Evolutionary conservation across 805 yeast genomes (phyloP).

Genomic region (Lipomyces sp.): DNA sequence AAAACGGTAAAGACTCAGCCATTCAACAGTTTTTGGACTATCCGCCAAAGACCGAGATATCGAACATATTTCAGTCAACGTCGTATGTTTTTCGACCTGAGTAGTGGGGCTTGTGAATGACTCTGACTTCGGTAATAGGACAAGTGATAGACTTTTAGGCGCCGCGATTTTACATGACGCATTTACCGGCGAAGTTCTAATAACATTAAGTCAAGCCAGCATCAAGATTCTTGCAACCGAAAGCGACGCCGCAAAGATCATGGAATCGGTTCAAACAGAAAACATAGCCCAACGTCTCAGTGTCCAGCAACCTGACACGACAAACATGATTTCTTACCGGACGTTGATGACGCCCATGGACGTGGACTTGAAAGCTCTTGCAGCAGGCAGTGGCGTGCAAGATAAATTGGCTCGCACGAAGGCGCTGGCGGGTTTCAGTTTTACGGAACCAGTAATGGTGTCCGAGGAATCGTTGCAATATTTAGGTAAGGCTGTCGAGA

Average conservation of each 20-base stretch:
- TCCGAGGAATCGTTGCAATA: constrained; percentile 31
- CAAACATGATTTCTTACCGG: constrained; percentile 5
- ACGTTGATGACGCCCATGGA: constrained; percentile 20
- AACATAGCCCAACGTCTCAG: too few relatives aligned
- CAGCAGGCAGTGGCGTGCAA: constrained; percentile 1
- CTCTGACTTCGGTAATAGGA: too few relatives aligned
- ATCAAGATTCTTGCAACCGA: not conserved
- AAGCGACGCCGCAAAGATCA: not conserved
- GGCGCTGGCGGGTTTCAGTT: constrained; percentile 14
- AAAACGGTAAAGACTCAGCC: constrained; percentile 4
- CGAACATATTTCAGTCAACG: not conserved
- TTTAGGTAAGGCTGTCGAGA: constrained; percentile 30
- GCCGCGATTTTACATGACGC: constrained; percentile 9
- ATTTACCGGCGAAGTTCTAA: constrained; percentile 11
- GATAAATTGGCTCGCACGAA: constrained; percentile 3
- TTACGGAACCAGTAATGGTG: constrained; percentile 30
- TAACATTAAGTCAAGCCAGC: not conserved
- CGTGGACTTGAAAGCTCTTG: constrained; percentile 4
- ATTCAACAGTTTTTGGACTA: constrained; percentile 1
- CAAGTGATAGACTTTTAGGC: constrained; percentile 2
- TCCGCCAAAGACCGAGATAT: constrained; percentile 2
- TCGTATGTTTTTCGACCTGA: too few relatives aligned
- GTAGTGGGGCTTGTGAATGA: too few relatives aligned
- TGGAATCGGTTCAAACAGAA: too few relatives aligned
- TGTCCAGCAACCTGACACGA: too few relatives aligned